A percentile compares a stretch with the other conserved stretches of the same genome.
Evolutionary conservation across 2,329 filamentous ascomycete genomes (phyloP).

Genomic region (Pestalotiopsis fici): DNA sequence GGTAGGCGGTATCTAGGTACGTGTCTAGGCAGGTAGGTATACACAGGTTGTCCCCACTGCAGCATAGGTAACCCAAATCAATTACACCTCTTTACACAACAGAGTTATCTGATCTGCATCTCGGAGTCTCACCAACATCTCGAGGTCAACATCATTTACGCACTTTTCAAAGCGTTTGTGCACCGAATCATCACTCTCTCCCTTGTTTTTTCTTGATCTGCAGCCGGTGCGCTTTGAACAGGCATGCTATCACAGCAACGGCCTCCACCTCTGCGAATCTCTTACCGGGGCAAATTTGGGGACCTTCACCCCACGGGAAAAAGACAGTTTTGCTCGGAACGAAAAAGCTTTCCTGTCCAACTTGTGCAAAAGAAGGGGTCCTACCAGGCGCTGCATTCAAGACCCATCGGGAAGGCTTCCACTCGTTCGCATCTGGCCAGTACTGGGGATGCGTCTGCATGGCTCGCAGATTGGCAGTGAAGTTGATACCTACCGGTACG

Average conservation of each 20-base stretch:
- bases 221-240: background rate
- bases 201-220: constrained; percentile 3
- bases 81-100: too few relatives aligned
- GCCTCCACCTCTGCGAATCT: constrained; percentile 22
- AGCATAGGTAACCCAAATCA: too few relatives aligned
- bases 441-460: constrained; percentile 15
- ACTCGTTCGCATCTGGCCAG: constrained; percentile 10
- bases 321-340: constrained; percentile 13
- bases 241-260: constrained; percentile 17
- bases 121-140: constrained; percentile 19
- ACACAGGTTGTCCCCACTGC: too few relatives aligned
- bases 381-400: background rate
- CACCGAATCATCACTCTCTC: constrained; percentile 13
- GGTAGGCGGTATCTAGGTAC: too few relatives aligned
- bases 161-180: constrained; percentile 11
- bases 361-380: background rate
- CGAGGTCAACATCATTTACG: constrained; percentile 19
- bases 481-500: background rate
- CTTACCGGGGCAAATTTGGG: constrained; percentile 20
- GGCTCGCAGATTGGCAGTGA: constrained; percentile 10
- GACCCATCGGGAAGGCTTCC: constrained; percentile 13
- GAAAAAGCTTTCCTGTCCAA: constrained; percentile 10
- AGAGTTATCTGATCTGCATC: constrained; percentile 19
- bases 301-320: constrained; percentile 21
- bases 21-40: too few relatives aligned